These are phyloP conservation scores for Ophiostoma ips DNA, from an alignment of 2,329 filamentous ascomycete genomes.

Conservation along the genomic window DNA sequence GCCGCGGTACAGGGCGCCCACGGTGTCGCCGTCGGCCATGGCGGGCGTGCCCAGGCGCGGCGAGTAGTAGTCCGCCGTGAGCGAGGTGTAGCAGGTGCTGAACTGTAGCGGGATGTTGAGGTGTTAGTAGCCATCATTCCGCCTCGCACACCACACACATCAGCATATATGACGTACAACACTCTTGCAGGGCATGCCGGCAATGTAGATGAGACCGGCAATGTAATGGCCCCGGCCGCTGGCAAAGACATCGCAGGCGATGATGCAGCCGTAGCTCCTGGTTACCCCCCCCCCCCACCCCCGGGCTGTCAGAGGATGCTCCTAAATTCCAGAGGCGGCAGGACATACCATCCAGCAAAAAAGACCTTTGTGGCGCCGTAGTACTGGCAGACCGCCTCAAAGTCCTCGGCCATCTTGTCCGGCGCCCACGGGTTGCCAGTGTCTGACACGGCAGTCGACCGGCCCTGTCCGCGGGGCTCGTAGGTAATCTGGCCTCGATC, in stretches of 20 bases:
- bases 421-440: neutral
- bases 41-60: neutral
- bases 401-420: conserved; percentile 5
- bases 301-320: no score
- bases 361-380: conserved; percentile 8
- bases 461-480: conserved; percentile 10
- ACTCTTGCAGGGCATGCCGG: neutral
- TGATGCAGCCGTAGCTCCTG: conserved; percentile 7
- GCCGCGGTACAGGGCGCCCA: neutral
- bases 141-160: no score
- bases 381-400: conserved; percentile 7
- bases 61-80: neutral
- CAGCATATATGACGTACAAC: no score
- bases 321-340: no score
- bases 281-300: no score
- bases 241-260: conserved; percentile 4
- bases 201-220: conserved; percentile 3
- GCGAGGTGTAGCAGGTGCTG: neutral
- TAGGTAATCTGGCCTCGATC: conserved; percentile 5
- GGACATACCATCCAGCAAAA: conserved; percentile 4
- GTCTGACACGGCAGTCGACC: neutral
- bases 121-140: no score
- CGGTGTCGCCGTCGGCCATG: neutral
- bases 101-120: no score
- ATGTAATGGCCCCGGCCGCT: neutral